Base-by-base conservation (phyloP, 164 flowering plant species). In the Vitis cinerea region DNA sequence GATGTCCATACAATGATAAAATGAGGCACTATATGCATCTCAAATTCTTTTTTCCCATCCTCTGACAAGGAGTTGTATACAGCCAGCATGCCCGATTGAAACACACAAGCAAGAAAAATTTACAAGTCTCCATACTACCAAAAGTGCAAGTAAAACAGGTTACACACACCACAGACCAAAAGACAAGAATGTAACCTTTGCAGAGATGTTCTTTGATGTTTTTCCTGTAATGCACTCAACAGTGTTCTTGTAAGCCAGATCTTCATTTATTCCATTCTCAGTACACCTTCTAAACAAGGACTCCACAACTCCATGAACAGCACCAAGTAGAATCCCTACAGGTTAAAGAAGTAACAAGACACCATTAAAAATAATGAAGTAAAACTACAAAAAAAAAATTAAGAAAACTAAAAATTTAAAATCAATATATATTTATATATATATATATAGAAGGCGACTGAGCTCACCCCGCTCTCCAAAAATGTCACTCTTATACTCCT, bases 271-370 rank as follows among this genome's bases (percentile, higher is more conserved):
- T 71, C 95, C 97, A 78, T 82, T 87, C 67, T 90, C 98, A 30
- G 97, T 92, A 80, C 84, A 94, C 75, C 95, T 86, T 81, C 97
- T 87, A 64, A 94, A 94, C 81, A 94, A 77, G 70, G 88, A 77
- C 82, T 94, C 99, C 71, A 94, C 99, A 75, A 92, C 71, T 66
- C 99, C 99, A 80, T 94, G 99, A 72, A 94, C 98, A 79, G 97
- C 98, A 59, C 99, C 99, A 64, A 92, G 92, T 65, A 94, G 81
- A 82, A 94, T 91, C 52, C 99, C 99, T 94, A 67, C 4, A 73
- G 16, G 19, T 9, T 63, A 37, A 49, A 64, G 3, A 23, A 29
- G n/a, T 50, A 27, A 37, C 48, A 58, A 71, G 61, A 7, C 51
- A 47, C 37, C 23, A n/a, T 4, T 19, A 13, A 54, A 48, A 2